phyloP scores from a whole-genome alignment of 371 early-diverging fungal species.

The Mortierella sp. region DNA sequence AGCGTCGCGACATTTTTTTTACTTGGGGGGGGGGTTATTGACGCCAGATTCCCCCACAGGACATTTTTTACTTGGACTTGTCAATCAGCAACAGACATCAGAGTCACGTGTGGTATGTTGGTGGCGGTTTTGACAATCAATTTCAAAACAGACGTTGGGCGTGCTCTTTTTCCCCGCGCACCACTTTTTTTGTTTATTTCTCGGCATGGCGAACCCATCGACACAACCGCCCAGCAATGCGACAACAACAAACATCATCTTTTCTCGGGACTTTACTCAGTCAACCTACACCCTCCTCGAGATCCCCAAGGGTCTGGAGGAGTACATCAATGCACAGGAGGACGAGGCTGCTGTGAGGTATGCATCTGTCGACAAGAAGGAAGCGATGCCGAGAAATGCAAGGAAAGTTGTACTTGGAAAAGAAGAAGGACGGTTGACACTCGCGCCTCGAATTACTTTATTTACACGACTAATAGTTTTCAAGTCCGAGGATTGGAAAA shows the following conservation, averaged over 20 bases:
- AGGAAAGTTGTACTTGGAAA: background rate
- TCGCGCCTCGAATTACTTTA: background rate
- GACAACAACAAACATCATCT: slow-evolving; percentile 45
- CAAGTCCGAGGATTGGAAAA: slow-evolving; percentile 50
- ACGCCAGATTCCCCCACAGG: too few relatives aligned
- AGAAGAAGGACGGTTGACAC: background rate
- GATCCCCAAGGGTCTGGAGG: slow-evolving; percentile 29
- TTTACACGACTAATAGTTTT: slow-evolving; percentile 15
- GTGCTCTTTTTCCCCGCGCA: background rate
- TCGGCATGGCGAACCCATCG: slow-evolving; percentile 49
- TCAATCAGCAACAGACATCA: too few relatives aligned
- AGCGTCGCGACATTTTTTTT: too few relatives aligned
- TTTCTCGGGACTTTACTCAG: slow-evolving; percentile 44
- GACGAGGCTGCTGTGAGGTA: slow-evolving; percentile 27
- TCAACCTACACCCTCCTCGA: slow-evolving; percentile 43
- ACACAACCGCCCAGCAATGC: slow-evolving; percentile 51
- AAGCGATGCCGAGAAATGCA: too few relatives aligned
- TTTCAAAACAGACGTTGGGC: background rate
- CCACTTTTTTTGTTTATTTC: background rate
- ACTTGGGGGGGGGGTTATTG: too few relatives aligned
- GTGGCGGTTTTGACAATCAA: background rate
- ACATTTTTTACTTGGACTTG: too few relatives aligned
- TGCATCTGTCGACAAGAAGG: background rate
- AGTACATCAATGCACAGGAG: slow-evolving; percentile 12
- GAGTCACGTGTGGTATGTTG: background rate